Evolutionary conservation across 2,329 filamentous ascomycete species (phyloP).

Genomic region (Trichoderma hamatum): DNA sequence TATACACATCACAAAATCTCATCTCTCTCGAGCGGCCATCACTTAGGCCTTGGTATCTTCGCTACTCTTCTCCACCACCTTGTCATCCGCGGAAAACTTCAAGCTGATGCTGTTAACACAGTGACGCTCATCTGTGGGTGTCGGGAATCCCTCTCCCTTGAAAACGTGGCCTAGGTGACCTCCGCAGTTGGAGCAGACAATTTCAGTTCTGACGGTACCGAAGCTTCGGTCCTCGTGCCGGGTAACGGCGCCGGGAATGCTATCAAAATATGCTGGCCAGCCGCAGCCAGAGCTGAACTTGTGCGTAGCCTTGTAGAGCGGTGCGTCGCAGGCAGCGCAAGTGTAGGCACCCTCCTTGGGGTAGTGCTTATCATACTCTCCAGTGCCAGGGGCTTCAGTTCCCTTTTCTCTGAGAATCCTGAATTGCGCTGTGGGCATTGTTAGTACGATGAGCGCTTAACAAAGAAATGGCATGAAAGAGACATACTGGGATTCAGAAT

Average conservation of each 20-base stretch:
- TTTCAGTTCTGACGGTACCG: conserved; percentile 88
- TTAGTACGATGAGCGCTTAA: conserved; percentile 13
- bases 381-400: conserved; percentile 79
- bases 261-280: conserved; percentile 98
- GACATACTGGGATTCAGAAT: conserved; percentile 64
- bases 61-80: conserved; percentile 42
- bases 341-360: conserved; percentile 77
- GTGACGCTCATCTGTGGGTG: conserved; percentile 92
- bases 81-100: conserved; percentile 73
- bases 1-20: neutral
- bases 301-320: conserved; percentile 88
- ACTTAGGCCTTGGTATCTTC: conserved; percentile 45
- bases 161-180: conserved; percentile 95
- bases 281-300: conserved; percentile 97
- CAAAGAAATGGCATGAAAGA: neutral
- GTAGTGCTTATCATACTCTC: conserved; percentile 86
- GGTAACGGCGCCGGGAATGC: conserved; percentile 85
- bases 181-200: conserved; percentile 91
- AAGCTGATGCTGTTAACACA: conserved; percentile 94
- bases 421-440: conserved; percentile 77
- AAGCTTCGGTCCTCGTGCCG: conserved; percentile 75
- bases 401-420: conserved; percentile 89
- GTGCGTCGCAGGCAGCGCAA: conserved; percentile 83
- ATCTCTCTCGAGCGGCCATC: neutral
- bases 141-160: conserved; percentile 82